Percentiles rank a stretch among this genome's conserved stretches.
These are phyloP conservation scores for Eucalyptus globulus DNA, from an alignment of 345 rosid species.

Conservation along the genomic window DNA sequence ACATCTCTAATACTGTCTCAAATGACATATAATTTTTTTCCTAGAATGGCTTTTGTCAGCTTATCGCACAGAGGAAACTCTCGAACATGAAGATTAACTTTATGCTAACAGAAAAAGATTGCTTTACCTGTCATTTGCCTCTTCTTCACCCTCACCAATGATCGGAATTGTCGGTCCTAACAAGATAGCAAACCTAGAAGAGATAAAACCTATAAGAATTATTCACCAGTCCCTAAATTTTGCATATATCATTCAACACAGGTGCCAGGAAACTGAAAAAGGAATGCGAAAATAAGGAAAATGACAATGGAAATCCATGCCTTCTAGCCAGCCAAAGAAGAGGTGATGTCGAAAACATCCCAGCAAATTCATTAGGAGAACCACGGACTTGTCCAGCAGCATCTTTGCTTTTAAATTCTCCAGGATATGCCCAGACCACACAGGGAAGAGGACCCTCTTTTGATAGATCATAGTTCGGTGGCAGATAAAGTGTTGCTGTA, in stretches of 20 bases:
- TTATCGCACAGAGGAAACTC: not conserved
- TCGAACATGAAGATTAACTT: not conserved
- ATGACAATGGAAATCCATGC: slow-evolving; percentile 15
- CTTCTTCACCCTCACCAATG: slow-evolving; percentile 95
- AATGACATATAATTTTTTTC: not conserved
- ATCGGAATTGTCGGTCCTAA: slow-evolving; percentile 97
- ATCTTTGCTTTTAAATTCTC: slow-evolving; percentile 99
- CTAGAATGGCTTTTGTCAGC: not conserved
- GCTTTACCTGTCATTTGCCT: slow-evolving; percentile 89
- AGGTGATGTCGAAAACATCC: slow-evolving; percentile 85
- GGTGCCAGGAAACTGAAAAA: not conserved
- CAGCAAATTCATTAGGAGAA: slow-evolving; percentile 98
- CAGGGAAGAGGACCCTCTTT: slow-evolving; percentile 96
- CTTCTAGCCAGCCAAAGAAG: slow-evolving; percentile 98
- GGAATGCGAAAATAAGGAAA: not conserved
- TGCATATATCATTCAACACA: not conserved
- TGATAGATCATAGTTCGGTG: slow-evolving; percentile 82
- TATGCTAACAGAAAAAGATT: not conserved
- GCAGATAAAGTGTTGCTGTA: slow-evolving; percentile 85
- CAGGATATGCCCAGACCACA: slow-evolving; percentile 93
- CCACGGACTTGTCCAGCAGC: slow-evolving; percentile 99
- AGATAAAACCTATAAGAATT: not conserved
- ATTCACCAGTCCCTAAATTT: not conserved
- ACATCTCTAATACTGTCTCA: not conserved
- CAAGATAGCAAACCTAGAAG: slow-evolving; percentile 74